Base-by-base conservation (phyloP, 345 rosid species). In the Laguncularia racemosa region DNA sequence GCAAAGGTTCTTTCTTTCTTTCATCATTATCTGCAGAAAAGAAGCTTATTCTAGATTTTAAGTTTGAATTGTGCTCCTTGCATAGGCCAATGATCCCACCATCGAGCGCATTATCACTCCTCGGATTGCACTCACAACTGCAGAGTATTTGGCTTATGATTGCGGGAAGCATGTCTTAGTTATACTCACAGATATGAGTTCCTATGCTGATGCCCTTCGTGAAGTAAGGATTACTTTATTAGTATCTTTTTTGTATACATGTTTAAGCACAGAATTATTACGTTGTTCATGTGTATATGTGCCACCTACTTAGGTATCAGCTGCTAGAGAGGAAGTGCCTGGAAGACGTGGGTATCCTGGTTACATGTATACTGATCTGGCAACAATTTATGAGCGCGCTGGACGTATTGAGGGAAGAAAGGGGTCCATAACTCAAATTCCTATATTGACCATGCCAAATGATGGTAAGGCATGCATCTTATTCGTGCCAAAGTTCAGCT, bases 331-430 rank as follows among this genome's bases (percentile, higher is more conserved):
- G 59, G 99, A 88, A 78, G 99, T 95, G 4, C 99, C 99, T 55
- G 99, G 99, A 66, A 85, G 99, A 73, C 97, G 97, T 82, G 99
- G 96, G 56, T 95, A 95, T 79, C 99, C 97, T 2, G 99, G 99
- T 18, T 95, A 95, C 53, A 95, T 90, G 99, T 95, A 95, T 64
- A 95, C 99, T 26, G 99, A 95, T 83, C 85, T 95, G 81, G 97
- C 97, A 57, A 86, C 95, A 50, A 95, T 95, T 20, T 95, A 95
- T 20, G 99, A 95, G 68, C 92, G 96, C 58, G 97, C 99, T 61
- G 99, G 99, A 59, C 81, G 97, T 58, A 89, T 93, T 74, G 99
- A 93, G 75, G 99, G 99, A 55, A 58, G 97, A 67, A 95, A 81
- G 65, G 97, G 99, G 68, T 95, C 97, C 53, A 95, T 95, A 59